Evolutionary conservation across 176 grass and related monocot genomes (phyloP).

Genomic region (Hordeum marinum): DNA sequence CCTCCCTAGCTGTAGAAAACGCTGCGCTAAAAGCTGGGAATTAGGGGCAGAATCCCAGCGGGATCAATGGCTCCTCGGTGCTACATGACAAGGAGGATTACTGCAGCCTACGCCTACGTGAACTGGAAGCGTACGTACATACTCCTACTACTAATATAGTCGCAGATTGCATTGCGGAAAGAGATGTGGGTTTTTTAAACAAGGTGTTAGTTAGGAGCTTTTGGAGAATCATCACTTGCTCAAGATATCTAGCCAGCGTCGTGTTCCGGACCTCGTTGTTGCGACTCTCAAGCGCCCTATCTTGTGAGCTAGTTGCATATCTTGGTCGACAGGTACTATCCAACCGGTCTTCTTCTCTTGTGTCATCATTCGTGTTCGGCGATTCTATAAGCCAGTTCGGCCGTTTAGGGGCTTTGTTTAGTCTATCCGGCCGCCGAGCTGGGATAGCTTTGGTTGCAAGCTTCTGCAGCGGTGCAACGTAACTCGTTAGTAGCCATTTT

Average conservation of each 20-base stretch:
- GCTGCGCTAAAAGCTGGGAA: not conserved
- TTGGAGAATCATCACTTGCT: slow-evolving; percentile 6
- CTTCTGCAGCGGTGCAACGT: not conserved
- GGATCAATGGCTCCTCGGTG: slow-evolving; percentile 4
- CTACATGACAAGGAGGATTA: not conserved
- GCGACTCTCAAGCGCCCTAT: not conserved
- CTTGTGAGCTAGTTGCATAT: not conserved
- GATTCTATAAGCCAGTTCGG: not conserved
- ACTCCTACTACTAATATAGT: not conserved
- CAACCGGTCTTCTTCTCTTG: slow-evolving; percentile 26
- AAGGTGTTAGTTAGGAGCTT: slow-evolving; percentile 13
- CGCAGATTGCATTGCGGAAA: not conserved
- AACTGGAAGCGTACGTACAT: slow-evolving; percentile 1
- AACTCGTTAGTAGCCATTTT: not conserved
- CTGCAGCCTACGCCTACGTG: not conserved
- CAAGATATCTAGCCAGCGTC: not conserved
- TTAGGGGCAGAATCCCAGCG: slow-evolving; percentile 36
- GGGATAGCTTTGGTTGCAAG: not conserved
- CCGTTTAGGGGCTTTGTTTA: not conserved
- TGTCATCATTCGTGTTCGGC: not conserved
- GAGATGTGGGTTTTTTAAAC: not conserved
- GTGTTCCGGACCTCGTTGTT: not conserved
- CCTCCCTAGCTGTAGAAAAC: not conserved
- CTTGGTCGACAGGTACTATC: slow-evolving; percentile 17
- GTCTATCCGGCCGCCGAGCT: not conserved